Conservation (phyloP, 805 yeast species). For the Nakazawaea wyomingensis region DNA sequence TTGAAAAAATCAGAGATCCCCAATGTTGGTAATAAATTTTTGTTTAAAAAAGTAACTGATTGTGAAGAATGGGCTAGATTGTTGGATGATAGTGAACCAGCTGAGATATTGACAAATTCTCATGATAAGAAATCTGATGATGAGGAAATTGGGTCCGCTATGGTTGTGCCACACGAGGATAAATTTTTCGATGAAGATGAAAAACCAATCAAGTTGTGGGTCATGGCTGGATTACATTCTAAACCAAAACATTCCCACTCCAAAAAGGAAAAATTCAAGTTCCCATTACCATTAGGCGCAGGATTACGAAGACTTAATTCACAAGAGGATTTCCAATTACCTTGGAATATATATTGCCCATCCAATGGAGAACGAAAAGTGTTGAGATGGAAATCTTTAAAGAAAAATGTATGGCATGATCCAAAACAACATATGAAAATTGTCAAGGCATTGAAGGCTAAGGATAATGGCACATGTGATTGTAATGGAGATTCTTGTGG, state of each 20-base stretch:
- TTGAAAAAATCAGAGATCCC: background rate
- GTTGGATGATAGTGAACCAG: constrained; percentile 3
- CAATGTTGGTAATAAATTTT: background rate
- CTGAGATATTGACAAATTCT: background rate
- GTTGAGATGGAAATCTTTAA: constrained; percentile 25
- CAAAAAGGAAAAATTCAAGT: constrained; percentile 11
- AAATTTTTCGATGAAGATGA: constrained; percentile 3
- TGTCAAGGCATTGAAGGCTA: constrained; percentile 2
- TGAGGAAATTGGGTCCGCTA: background rate
- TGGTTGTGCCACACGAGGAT: background rate
- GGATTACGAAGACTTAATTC: constrained; percentile 15
- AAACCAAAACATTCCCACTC: constrained; percentile 10
- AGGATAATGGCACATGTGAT: constrained; percentile 15
- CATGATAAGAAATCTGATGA: background rate
- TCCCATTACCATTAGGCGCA: constrained; percentile 20
- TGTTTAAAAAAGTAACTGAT: background rate
- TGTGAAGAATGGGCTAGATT: constrained; percentile 4
- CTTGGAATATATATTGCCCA: constrained; percentile 31
- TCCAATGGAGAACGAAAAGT: constrained; percentile 19
- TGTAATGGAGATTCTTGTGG: constrained; percentile 25
- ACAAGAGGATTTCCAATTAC: constrained; percentile 24
- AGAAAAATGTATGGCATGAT: constrained; percentile 16
- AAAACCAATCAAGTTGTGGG: constrained; percentile 17
- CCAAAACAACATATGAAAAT: constrained; percentile 4
- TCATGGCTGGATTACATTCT: constrained; percentile 19